Conservation (phyloP, 768 basidiomycete species). For the Lanmaoa rubissima region DNA sequence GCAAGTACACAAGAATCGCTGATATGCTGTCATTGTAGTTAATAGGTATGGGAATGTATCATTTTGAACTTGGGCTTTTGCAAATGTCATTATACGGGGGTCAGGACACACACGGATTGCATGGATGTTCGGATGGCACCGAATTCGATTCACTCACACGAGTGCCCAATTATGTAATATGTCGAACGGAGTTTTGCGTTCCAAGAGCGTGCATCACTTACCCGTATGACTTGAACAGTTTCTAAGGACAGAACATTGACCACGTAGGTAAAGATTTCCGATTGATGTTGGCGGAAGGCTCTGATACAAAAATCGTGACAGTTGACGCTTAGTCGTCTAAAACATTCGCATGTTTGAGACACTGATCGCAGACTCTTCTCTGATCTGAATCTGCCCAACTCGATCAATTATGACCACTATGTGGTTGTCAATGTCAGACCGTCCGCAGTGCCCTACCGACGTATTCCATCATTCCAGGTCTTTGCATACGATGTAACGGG, state of each 20-base stretch:
- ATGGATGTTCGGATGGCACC: too few relatives aligned
- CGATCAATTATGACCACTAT: background rate
- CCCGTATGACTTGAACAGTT: too few relatives aligned
- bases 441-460: background rate
- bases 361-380: background rate
- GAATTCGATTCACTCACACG: too few relatives aligned
- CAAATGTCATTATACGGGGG: too few relatives aligned
- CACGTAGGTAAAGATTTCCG: background rate
- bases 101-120: too few relatives aligned
- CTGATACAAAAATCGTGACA: background rate
- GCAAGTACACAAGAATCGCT: too few relatives aligned
- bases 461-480: background rate
- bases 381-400: background rate
- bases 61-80: too few relatives aligned
- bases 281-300: background rate
- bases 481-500: background rate
- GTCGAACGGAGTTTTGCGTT: too few relatives aligned
- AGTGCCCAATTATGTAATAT: too few relatives aligned
- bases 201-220: too few relatives aligned
- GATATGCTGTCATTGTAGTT: too few relatives aligned
- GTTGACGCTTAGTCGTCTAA: background rate
- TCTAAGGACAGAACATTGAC: background rate
- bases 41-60: too few relatives aligned
- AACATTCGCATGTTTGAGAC: background rate
- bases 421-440: background rate